Evolutionary conservation across 352 stramenopile species (phyloP).

Genomic region (Phytopythium vexans): DNA sequence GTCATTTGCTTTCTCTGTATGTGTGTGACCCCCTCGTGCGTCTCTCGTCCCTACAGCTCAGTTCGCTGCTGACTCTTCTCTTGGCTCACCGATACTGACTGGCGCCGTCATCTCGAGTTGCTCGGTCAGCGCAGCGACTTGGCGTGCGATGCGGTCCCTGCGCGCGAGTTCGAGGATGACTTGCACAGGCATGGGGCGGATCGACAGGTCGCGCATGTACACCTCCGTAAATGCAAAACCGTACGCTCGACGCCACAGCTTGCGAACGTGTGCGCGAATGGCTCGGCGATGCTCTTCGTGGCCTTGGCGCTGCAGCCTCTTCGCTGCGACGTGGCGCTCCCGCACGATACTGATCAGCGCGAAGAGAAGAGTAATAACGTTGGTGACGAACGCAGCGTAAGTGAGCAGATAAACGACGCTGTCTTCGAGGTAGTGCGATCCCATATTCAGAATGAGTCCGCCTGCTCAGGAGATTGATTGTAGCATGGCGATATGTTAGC

Average conservation of each 20-base stretch:
- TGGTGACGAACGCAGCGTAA: slow-evolving; percentile 47
- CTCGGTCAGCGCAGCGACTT: slow-evolving; percentile 29
- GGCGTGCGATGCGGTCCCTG: slow-evolving; percentile 26
- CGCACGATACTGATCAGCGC: slow-evolving; percentile 53
- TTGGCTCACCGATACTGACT: neutral
- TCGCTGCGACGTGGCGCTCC: slow-evolving; percentile 27
- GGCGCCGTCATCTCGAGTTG: slow-evolving; percentile 36
- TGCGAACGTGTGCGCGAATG: slow-evolving; percentile 36
- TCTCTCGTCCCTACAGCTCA: no score
- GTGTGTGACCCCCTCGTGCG: no score
- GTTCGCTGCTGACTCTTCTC: neutral
- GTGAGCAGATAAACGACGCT: slow-evolving; percentile 47
- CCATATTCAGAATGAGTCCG: slow-evolving; percentile 70
- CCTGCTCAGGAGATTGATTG: slow-evolving; percentile 15
- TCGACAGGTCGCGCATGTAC: slow-evolving; percentile 42
- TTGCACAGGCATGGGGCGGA: slow-evolving; percentile 45
- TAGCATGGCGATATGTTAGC: neutral
- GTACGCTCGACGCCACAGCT: slow-evolving; percentile 58
- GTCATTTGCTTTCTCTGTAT: no score
- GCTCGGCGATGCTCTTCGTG: slow-evolving; percentile 47
- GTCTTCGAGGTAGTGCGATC: slow-evolving; percentile 34
- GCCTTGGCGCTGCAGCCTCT: slow-evolving; percentile 26
- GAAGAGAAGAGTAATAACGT: slow-evolving; percentile 45
- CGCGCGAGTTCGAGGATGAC: slow-evolving; percentile 64
- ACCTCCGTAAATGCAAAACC: slow-evolving; percentile 53